Percentiles rank a stretch among this genome's conserved stretches.
Conservation (phyloP, 208 protist genomes). For the Porcisia deanei region DNA sequence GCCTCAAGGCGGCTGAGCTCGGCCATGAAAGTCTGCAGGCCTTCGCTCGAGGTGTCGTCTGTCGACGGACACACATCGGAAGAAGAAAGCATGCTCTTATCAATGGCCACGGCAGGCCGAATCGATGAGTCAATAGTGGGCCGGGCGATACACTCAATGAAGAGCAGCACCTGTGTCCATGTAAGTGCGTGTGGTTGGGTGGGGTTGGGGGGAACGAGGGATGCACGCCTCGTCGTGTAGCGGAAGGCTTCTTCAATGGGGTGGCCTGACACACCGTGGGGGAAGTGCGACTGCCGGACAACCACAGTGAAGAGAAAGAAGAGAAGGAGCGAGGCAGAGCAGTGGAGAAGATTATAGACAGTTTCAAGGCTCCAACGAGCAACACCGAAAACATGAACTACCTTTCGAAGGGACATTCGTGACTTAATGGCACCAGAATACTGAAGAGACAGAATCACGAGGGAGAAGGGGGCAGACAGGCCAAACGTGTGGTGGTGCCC, state of each 20-base stretch:
- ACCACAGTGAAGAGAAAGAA: not conserved
- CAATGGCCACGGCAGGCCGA: not conserved
- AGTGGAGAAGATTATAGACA: not conserved
- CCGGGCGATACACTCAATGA: not conserved
- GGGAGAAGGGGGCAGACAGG: too few relatives aligned
- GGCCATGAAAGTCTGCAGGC: slow-evolving; percentile 18
- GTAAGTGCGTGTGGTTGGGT: not conserved
- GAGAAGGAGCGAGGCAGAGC: not conserved
- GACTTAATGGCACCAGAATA: too few relatives aligned
- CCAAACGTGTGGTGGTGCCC: too few relatives aligned
- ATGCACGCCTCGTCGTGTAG: too few relatives aligned
- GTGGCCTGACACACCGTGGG: not conserved
- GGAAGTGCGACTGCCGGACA: not conserved
- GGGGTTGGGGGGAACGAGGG: too few relatives aligned
- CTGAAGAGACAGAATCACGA: too few relatives aligned
- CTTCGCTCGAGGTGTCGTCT: not conserved
- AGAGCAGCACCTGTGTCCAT: not conserved
- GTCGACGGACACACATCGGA: not conserved
- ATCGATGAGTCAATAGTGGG: not conserved
- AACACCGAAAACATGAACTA: too few relatives aligned
- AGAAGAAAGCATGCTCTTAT: not conserved
- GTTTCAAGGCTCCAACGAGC: too few relatives aligned
- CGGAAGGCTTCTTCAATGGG: too few relatives aligned
- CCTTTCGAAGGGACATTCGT: too few relatives aligned
- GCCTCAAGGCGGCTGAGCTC: slow-evolving; percentile 31